A percentile compares a stretch with the other conserved stretches of the same genome.
These are phyloP conservation scores for Podila epicladia DNA, from an alignment of 192 early-diverging fungal species.

Conservation along the genomic window DNA sequence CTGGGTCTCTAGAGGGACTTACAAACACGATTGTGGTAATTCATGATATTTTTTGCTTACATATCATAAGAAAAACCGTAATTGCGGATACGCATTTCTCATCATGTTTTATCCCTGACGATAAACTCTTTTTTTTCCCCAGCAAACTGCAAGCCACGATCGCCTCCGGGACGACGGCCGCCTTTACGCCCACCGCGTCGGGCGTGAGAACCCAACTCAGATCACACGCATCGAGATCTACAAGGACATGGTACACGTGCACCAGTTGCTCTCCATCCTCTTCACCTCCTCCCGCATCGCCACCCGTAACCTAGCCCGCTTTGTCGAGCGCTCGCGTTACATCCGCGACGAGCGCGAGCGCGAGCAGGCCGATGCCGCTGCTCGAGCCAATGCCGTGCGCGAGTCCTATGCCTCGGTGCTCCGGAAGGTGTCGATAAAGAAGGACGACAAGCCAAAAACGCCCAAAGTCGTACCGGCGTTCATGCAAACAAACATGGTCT, in stretches of 20 bases:
- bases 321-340: slow-evolving; percentile 20
- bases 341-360: slow-evolving; percentile 6
- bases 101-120: neutral
- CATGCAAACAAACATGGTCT: slow-evolving; percentile 6
- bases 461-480: neutral
- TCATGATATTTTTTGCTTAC: neutral
- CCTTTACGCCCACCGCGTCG: slow-evolving; percentile 33
- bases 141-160: slow-evolving; percentile 45
- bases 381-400: neutral
- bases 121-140: neutral
- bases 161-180: slow-evolving; percentile 29
- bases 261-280: slow-evolving; percentile 17
- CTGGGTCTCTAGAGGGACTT: slow-evolving; percentile 11
- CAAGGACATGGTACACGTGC: slow-evolving; percentile 33
- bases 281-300: slow-evolving; percentile 4
- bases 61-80: too few species aligned
- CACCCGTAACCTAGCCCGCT: slow-evolving; percentile 21
- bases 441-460: neutral
- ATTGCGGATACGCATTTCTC: neutral
- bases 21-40: slow-evolving; percentile 27
- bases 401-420: too few species aligned
- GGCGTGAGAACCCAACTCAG: slow-evolving; percentile 13
- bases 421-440: neutral
- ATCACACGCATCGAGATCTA: slow-evolving; percentile 31
- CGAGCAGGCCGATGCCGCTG: too few species aligned